These are phyloP conservation scores for Phlebiopsis flavidoalba DNA, from an alignment of 768 basidiomycete species.

Conservation along the genomic window DNA sequence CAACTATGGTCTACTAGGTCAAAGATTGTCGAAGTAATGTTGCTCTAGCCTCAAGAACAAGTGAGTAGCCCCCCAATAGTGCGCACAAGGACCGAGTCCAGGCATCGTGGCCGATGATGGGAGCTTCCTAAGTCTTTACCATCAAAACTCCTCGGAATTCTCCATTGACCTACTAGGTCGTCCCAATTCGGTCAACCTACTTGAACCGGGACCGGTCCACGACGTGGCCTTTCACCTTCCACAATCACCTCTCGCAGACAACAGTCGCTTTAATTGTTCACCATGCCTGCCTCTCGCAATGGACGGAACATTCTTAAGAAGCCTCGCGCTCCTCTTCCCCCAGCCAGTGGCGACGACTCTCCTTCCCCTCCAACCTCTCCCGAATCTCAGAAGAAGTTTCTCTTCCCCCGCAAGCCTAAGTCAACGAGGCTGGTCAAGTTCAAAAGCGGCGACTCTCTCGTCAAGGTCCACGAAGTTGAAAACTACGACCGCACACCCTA, in stretches of 20 bases:
- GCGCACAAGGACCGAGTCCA: too few species aligned
- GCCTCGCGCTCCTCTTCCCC: not conserved
- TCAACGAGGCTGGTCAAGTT: not conserved
- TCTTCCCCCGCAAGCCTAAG: not conserved
- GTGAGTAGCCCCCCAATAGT: too few species aligned
- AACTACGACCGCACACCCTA: not conserved
- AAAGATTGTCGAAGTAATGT: too few species aligned
- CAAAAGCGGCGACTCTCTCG: not conserved
- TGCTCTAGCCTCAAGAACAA: too few species aligned
- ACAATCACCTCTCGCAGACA: not conserved
- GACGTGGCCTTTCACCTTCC: not conserved
- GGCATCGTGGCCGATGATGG: too few species aligned
- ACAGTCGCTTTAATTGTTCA: not conserved
- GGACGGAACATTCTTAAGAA: not conserved
- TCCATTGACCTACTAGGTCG: too few species aligned
- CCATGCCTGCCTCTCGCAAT: not conserved
- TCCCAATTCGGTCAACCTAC: too few species aligned
- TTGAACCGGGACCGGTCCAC: not conserved
- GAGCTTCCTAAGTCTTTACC: too few species aligned
- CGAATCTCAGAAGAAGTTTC: not conserved
- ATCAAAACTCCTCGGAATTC: too few species aligned
- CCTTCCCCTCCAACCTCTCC: not conserved
- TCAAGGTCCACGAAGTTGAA: not conserved
- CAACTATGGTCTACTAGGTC: too few species aligned
- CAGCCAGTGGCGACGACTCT: too few species aligned